phyloP scores from a whole-genome alignment of 2,329 filamentous ascomycete genomes.

The Aureobasidium sp. region DNA sequence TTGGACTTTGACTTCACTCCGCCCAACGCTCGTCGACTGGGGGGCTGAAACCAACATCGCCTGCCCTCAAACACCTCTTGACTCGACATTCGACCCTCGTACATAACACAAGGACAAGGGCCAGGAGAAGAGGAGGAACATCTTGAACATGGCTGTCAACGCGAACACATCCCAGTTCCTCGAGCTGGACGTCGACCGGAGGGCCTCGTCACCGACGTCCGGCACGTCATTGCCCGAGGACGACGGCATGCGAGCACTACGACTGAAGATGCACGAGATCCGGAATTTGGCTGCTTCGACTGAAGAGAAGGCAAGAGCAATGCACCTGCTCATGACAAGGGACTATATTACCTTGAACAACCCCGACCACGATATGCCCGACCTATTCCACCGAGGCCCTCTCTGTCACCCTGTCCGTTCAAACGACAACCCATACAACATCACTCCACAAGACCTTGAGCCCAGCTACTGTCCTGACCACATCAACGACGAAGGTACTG shows the following conservation, averaged over 20 bases:
- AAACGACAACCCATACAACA: constrained; percentile 28
- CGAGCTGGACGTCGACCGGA: neutral
- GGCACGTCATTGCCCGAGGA: constrained; percentile 36
- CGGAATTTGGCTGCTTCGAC: constrained; percentile 36
- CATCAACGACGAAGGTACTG: constrained; percentile 40
- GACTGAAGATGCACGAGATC: constrained; percentile 42
- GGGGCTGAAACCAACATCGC: constrained; percentile 3
- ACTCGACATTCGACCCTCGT: neutral
- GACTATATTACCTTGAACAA: constrained; percentile 30
- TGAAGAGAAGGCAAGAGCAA: constrained; percentile 43
- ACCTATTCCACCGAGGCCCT: neutral
- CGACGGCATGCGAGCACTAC: constrained; percentile 43
- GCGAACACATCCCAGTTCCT: constrained; percentile 1
- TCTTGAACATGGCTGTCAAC: constrained; percentile 1
- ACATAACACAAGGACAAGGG: neutral
- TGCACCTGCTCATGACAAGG: constrained; percentile 45
- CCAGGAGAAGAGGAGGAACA: neutral
- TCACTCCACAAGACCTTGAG: constrained; percentile 28
- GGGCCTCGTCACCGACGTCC: neutral
- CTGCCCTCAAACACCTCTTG: constrained; percentile 5
- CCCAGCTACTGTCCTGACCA: constrained; percentile 31
- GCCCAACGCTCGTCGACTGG: neutral
- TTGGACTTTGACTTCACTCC: constrained; percentile 1
- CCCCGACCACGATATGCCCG: neutral
- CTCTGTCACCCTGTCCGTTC: constrained; percentile 1